These are phyloP conservation scores for Ilyonectria destructans DNA, from an alignment of 2,329 filamentous ascomycete species.

Conservation along the genomic window DNA sequence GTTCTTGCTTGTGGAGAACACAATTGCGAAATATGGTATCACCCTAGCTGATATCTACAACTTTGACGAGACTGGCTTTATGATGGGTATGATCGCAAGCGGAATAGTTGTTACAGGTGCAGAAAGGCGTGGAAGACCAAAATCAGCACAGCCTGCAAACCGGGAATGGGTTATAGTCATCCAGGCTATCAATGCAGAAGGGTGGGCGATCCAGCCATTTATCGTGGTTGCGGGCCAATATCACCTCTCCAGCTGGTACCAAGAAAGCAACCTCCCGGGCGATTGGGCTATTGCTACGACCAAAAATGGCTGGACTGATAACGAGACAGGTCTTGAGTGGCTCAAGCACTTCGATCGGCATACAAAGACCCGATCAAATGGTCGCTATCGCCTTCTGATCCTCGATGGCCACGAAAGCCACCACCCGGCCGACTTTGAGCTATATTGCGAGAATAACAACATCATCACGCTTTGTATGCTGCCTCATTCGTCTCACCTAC, in stretches of 20 bases:
- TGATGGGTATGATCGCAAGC: background rate
- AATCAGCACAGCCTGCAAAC: no score
- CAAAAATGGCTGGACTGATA: no score
- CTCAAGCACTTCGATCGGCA: no score
- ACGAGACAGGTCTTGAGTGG: no score
- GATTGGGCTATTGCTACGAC: background rate
- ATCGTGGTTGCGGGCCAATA: no score
- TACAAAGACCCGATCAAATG: no score
- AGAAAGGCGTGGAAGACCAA: no score
- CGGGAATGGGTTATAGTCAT: no score
- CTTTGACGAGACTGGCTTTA: no score
- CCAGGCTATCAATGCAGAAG: no score
- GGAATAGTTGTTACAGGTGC: background rate
- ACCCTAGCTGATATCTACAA: background rate
- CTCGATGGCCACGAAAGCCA: background rate
- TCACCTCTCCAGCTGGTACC: background rate
- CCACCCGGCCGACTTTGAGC: background rate
- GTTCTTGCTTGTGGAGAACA: conserved; percentile 4
- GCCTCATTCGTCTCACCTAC: conserved; percentile 48
- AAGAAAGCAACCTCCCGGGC: background rate
- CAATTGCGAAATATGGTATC: conserved; percentile 5
- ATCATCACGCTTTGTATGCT: conserved; percentile 44
- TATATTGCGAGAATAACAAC: background rate
- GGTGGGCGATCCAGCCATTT: no score
- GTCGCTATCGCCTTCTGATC: background rate